phyloP scores from a whole-genome alignment of 2,329 filamentous ascomycete genomes.

The Bisporella sp. region DNA sequence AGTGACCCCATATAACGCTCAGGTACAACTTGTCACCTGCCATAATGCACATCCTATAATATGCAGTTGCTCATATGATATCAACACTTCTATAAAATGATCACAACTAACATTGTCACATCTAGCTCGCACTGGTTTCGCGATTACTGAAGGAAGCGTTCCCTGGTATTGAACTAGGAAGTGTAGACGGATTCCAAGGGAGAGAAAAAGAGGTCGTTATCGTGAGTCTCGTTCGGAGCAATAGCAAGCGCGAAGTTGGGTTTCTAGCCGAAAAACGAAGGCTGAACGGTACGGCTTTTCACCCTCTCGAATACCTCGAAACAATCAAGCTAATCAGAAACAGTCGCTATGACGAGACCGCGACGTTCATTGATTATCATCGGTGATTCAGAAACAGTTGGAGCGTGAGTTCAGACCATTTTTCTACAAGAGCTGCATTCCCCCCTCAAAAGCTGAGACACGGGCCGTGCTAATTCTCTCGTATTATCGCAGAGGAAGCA shows the following conservation, averaged over 20 bases:
- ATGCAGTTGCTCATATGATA: no score
- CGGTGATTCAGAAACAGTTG: conserved; percentile 86
- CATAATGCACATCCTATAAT: no score
- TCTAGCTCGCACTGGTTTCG: conserved; percentile 68
- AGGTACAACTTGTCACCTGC: conserved; percentile 41
- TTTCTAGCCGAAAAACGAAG: conserved; percentile 89
- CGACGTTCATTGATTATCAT: conserved; percentile 85
- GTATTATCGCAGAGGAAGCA: conserved; percentile 58
- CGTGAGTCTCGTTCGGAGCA: conserved; percentile 90
- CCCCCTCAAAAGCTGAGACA: conserved; percentile 1
- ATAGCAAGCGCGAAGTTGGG: conserved; percentile 78
- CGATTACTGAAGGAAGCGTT: conserved; percentile 71
- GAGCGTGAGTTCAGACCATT: conserved; percentile 49
- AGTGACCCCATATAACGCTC: conserved; percentile 94
- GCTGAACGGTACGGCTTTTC: conserved; percentile 70
- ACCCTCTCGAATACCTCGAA: conserved; percentile 1
- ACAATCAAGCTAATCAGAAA: conserved; percentile 1
- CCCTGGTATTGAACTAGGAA: conserved; percentile 86
- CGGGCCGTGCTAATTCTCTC: conserved; percentile 18
- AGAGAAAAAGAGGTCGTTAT: conserved; percentile 94
- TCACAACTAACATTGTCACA: background rate
- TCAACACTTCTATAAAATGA: no score
- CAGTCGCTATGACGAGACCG: conserved; percentile 94
- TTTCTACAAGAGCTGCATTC: conserved; percentile 3
- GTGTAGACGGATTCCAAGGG: conserved; percentile 94